These are phyloP conservation scores for Suaeda aralocaspica DNA, from an alignment of 148 eudicot genomes.

Conservation along the genomic window DNA sequence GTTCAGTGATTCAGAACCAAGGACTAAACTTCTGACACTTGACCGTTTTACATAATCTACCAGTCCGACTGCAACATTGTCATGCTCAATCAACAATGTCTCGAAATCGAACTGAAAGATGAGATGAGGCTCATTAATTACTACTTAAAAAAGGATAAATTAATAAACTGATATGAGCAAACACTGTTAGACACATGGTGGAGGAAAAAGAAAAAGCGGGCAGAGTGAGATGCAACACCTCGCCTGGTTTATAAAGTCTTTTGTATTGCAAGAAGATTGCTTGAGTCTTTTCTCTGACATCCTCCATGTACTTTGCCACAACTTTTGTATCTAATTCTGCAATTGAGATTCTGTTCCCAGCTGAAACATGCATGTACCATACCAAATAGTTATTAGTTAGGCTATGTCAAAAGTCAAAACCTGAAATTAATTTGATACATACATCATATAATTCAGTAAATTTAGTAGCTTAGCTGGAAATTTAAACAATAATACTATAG, in stretches of 20 bases:
- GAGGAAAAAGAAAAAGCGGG: too few relatives aligned
- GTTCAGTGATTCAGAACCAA: conserved; percentile 61
- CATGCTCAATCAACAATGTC: conserved; percentile 65
- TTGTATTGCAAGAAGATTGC: conserved; percentile 48
- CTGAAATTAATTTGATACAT: too few relatives aligned
- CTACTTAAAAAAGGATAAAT: too few relatives aligned
- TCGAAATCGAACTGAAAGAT: conserved; percentile 39
- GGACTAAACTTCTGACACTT: conserved; percentile 48
- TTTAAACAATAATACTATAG: too few relatives aligned
- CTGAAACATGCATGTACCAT: conserved; percentile 28
- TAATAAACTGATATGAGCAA: too few relatives aligned
- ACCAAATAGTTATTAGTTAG: too few relatives aligned
- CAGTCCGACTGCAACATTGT: conserved; percentile 49
- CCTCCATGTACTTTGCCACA: conserved; percentile 48
- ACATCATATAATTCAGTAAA: too few relatives aligned
- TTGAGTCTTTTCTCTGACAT: conserved; percentile 39
- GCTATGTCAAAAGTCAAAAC: too few relatives aligned
- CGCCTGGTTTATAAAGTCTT: conserved; percentile 34
- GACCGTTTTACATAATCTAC: conserved; percentile 43
- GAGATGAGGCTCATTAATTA: not conserved
- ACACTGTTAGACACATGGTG: too few relatives aligned
- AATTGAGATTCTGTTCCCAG: conserved; percentile 51
- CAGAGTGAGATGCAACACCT: too few relatives aligned
- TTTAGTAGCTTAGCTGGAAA: too few relatives aligned
- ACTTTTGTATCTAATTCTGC: conserved; percentile 48